Evolutionary conservation across 345 rosid species (phyloP).

Genomic region (Arabis hirsuta): DNA sequence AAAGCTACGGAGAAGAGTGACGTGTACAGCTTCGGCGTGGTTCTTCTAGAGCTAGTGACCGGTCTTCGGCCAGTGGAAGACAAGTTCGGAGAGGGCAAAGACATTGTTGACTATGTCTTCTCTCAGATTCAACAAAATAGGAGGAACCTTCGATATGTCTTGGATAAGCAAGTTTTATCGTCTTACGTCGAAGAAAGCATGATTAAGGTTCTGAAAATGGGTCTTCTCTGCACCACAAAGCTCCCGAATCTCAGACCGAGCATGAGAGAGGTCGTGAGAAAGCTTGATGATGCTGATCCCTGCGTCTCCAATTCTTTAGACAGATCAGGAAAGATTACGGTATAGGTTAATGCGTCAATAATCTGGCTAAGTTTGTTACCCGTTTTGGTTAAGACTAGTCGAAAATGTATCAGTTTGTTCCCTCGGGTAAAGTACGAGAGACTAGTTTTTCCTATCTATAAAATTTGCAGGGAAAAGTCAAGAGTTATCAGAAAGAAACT

Average conservation of each 20-base stretch:
- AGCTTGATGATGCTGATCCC: slow-evolving; percentile 77
- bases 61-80: slow-evolving; percentile 71
- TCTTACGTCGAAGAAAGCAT: slow-evolving; percentile 55
- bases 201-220: slow-evolving; percentile 73
- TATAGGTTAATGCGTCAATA: slow-evolving; percentile 30
- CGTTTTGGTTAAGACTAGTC: slow-evolving; percentile 6
- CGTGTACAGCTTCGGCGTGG: slow-evolving; percentile 87
- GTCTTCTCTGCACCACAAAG: slow-evolving; percentile 75
- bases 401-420: neutral
- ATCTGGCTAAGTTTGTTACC: neutral
- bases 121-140: slow-evolving; percentile 58
- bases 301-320: slow-evolving; percentile 44
- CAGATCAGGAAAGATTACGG: slow-evolving; percentile 33
- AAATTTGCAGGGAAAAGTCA: slow-evolving; percentile 14
- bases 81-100: slow-evolving; percentile 76
- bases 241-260: slow-evolving; percentile 75
- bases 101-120: slow-evolving; percentile 72
- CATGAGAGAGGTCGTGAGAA: slow-evolving; percentile 81
- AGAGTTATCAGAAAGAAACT: slow-evolving; percentile 5
- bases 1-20: slow-evolving; percentile 80
- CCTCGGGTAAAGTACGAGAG: slow-evolving; percentile 8
- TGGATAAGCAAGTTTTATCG: slow-evolving; percentile 53
- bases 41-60: slow-evolving; percentile 68
- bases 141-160: slow-evolving; percentile 54
- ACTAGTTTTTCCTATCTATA: neutral